Conservation (phyloP, 2,329 filamentous ascomycete species). For the Chrysoporthe puriensis region DNA sequence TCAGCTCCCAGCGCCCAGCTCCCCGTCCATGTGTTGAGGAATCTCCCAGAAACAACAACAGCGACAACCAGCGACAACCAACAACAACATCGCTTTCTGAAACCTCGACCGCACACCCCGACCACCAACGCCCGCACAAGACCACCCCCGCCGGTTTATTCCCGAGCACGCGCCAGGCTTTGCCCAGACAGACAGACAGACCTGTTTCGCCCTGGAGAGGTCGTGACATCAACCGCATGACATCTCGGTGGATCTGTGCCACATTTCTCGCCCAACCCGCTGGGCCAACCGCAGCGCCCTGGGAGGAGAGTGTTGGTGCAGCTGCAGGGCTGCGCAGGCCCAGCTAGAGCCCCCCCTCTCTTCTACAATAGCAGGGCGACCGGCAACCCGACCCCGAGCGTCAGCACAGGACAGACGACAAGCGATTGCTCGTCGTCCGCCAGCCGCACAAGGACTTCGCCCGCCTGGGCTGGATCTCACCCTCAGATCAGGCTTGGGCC, state of each 20-base stretch:
- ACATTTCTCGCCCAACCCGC: constrained; percentile 11
- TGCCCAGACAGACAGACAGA: not conserved
- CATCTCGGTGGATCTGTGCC: constrained; percentile 1
- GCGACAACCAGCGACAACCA: no score
- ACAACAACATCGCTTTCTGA: not conserved
- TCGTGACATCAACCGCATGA: not conserved
- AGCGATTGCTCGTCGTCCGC: no score
- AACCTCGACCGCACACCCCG: not conserved
- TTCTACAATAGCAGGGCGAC: no score
- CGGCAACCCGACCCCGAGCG: no score
- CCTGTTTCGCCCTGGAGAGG: no score
- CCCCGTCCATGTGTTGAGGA: not conserved
- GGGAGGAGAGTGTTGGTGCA: no score
- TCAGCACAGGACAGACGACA: no score
- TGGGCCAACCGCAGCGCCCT: not conserved
- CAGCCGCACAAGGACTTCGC: not conserved
- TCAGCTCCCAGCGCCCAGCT: no score
- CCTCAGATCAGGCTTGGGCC: not conserved
- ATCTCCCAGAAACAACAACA: not conserved
- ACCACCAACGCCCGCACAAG: not conserved
- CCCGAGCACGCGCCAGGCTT: not conserved
- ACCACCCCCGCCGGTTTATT: not conserved
- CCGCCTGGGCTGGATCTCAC: not conserved
- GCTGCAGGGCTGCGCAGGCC: no score
- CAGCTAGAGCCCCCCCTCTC: no score